Percentiles rank a stretch among this genome's conserved stretches.
phyloP scores from a whole-genome alignment of 192 early-diverging fungal species.

The Rhizophagus sp. region DNA sequence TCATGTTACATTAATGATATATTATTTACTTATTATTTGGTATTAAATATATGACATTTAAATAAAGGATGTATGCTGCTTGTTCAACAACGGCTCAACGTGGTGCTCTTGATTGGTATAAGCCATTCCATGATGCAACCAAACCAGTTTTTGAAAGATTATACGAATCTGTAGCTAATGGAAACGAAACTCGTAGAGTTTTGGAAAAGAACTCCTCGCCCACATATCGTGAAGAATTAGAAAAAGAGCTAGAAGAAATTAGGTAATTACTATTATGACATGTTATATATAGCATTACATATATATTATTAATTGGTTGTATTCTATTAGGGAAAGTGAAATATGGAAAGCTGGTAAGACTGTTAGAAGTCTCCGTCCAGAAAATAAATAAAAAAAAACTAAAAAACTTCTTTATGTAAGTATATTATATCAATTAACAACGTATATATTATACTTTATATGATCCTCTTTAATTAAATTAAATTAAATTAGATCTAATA shows the following conservation, averaged over 20 bases:
- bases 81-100: constrained; percentile 96
- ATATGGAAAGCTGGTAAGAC: constrained; percentile 92
- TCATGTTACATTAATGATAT: not conserved
- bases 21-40: not conserved
- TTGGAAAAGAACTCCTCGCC: constrained; percentile 86
- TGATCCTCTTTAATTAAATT: too few relatives aligned
- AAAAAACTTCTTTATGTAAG: too few relatives aligned
- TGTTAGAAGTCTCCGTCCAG: constrained; percentile 86
- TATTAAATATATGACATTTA: not conserved
- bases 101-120: constrained; percentile 97
- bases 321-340: constrained; percentile 60
- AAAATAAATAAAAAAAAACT: constrained; percentile 45
- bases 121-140: constrained; percentile 87
- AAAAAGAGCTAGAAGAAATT: constrained; percentile 89
- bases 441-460: too few relatives aligned
- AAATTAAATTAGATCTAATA: too few relatives aligned
- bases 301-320: not conserved
- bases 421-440: too few relatives aligned
- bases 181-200: constrained; percentile 82
- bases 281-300: not conserved
- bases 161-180: constrained; percentile 85
- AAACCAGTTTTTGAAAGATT: constrained; percentile 93
- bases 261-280: constrained; percentile 35
- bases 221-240: constrained; percentile 92
- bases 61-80: constrained; percentile 92